Percentiles rank a stretch among this genome's conserved stretches.
Conservation (phyloP, 83 land plant genomes). For the Picea abies region DNA sequence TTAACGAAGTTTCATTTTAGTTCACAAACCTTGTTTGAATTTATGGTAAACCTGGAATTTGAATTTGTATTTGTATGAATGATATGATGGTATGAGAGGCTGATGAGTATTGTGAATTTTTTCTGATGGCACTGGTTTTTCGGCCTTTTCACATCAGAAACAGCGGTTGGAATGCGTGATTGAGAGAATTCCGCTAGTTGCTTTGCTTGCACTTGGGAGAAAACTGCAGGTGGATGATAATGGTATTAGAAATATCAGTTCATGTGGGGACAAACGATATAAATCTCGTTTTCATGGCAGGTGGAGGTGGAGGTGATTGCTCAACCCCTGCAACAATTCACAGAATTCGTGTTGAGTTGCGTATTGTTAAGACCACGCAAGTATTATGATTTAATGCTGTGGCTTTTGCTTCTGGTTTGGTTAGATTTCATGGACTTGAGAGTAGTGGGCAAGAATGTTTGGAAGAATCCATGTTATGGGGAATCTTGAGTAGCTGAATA, state of each 20-base stretch:
- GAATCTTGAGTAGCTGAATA: neutral
- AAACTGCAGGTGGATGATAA: too few species aligned
- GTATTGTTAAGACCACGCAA: neutral
- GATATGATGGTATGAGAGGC: too few species aligned
- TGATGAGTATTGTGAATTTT: too few species aligned
- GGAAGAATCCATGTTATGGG: neutral
- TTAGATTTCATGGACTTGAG: neutral
- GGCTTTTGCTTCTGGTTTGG: neutral
- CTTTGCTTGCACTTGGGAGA: neutral
- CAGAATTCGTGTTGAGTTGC: neutral
- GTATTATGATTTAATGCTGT: neutral
- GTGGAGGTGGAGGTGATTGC: neutral
- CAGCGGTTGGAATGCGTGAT: neutral
- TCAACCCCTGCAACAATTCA: neutral
- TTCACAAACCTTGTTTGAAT: too few species aligned
- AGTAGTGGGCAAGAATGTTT: neutral
- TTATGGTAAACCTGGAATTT: too few species aligned
- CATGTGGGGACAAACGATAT: too few species aligned
- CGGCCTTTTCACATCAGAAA: neutral
- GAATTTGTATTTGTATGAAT: too few species aligned
- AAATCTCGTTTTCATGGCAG: neutral
- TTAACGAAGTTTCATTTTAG: too few species aligned
- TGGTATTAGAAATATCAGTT: too few species aligned
- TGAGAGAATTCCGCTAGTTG: neutral
- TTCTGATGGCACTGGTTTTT: neutral